Conservation (phyloP, 2,329 filamentous ascomycete species). For the Colletotrichum siamense region DNA sequence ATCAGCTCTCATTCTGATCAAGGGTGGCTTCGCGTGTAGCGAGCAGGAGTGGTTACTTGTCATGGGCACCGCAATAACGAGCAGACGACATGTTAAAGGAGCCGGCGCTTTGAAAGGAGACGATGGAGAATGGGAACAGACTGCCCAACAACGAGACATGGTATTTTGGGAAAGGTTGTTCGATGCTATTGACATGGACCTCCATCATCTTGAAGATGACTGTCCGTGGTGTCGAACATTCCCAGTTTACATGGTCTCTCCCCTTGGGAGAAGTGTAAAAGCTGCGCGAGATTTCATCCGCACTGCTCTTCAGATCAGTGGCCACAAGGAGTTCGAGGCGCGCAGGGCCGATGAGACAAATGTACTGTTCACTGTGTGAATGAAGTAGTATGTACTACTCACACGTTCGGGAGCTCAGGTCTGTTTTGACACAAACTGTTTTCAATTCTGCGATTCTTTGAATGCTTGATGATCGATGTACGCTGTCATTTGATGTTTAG, state of each 20-base stretch:
- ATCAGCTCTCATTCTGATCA: background rate
- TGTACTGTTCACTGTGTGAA: background rate
- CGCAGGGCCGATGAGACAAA: background rate
- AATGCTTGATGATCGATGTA: accelerated
- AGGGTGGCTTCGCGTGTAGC: background rate
- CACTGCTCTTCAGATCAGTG: background rate
- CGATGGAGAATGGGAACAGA: background rate
- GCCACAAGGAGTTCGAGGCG: background rate
- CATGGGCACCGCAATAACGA: background rate
- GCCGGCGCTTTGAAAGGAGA: background rate
- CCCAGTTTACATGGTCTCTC: background rate
- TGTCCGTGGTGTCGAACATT: background rate
- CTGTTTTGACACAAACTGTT: background rate
- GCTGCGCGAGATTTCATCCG: background rate
- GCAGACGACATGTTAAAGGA: background rate
- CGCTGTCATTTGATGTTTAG: background rate
- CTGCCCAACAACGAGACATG: background rate
- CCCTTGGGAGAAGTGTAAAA: background rate
- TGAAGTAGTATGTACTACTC: background rate
- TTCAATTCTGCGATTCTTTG: background rate
- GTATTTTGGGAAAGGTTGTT: background rate
- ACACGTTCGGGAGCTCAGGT: background rate
- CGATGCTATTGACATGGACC: background rate
- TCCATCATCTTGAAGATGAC: background rate
- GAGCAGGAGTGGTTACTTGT: background rate